A percentile compares a stretch with the other conserved stretches of the same genome.
phyloP scores from a whole-genome alignment of 2,329 filamentous ascomycete species.

The Elsinoe necatrix region DNA sequence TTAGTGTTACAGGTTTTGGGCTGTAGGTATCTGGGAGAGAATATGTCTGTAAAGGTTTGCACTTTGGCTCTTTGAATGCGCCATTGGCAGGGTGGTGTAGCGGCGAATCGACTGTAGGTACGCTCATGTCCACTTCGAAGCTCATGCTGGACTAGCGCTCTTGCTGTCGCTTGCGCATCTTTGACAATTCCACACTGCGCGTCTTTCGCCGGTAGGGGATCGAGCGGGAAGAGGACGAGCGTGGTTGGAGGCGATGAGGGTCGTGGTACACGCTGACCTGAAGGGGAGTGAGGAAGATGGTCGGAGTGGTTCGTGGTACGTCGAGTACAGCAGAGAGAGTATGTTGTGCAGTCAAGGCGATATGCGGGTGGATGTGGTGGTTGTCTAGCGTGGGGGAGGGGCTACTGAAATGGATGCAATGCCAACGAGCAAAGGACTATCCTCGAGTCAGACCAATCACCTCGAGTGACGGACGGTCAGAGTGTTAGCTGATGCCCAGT shows the following conservation, averaged over 20 bases:
- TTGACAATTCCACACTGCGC: conserved; percentile 8
- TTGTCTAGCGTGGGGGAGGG: conserved; percentile 10
- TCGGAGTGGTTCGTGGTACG: background rate
- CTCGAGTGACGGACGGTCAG: background rate
- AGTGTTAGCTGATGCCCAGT: background rate
- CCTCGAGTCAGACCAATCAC: conserved; percentile 9
- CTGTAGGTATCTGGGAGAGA: conserved; percentile 3
- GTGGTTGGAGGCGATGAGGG: background rate
- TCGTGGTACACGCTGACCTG: background rate
- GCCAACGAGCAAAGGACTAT: conserved; percentile 9
- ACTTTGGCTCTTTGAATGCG: conserved; percentile 14
- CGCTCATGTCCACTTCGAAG: conserved; percentile 16
- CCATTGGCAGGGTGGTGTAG: conserved; percentile 13
- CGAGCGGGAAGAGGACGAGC: background rate
- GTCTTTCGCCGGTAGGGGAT: background rate
- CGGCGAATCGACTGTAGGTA: conserved; percentile 12
- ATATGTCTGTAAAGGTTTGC: conserved; percentile 13
- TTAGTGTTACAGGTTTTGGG: conserved; percentile 7
- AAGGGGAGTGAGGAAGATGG: background rate
- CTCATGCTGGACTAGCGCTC: conserved; percentile 15
- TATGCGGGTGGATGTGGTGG: background rate
- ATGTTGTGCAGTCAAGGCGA: background rate
- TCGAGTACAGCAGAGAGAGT: background rate
- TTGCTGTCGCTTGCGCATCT: conserved; percentile 16
- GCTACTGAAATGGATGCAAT: conserved; percentile 12